A percentile compares a stretch with the other conserved stretches of the same genome.
These are phyloP conservation scores for Phialophora expanda DNA, from an alignment of 2,329 filamentous ascomycete species.

Conservation along the genomic window DNA sequence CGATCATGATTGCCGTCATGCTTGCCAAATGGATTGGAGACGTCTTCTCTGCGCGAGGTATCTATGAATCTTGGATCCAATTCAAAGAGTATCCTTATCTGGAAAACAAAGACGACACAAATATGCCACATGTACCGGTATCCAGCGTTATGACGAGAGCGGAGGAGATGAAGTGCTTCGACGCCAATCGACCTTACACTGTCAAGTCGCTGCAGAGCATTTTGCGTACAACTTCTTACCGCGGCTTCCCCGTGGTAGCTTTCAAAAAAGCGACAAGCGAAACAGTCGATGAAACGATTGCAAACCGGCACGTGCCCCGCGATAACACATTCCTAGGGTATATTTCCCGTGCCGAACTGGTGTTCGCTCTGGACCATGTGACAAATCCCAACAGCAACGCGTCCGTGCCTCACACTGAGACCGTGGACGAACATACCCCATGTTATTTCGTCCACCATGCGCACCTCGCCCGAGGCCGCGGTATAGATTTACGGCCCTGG, in stretches of 20 bases:
- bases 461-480: constrained; percentile 75
- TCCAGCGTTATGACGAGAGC: constrained; percentile 88
- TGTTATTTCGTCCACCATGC: constrained; percentile 85
- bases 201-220: constrained; percentile 74
- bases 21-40: constrained; percentile 98
- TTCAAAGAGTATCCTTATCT: constrained; percentile 95
- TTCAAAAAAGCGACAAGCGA: constrained; percentile 19
- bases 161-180: constrained; percentile 87
- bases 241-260: constrained; percentile 85
- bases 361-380: constrained; percentile 70
- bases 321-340: constrained; percentile 81
- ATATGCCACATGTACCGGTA: constrained; percentile 83
- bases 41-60: constrained; percentile 87
- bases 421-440: constrained; percentile 48
- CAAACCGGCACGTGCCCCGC: constrained; percentile 12
- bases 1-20: constrained; percentile 99
- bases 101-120: constrained; percentile 81
- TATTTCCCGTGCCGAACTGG: constrained; percentile 88
- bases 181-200: constrained; percentile 79
- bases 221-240: constrained; percentile 75
- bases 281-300: constrained; percentile 12
- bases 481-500: constrained; percentile 90
- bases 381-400: constrained; percentile 56
- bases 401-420: constrained; percentile 52
- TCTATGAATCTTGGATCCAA: constrained; percentile 98